Percentiles rank a stretch among this genome's conserved stretches.
These are phyloP conservation scores for Chaetomium sp. DNA, from an alignment of 2,329 filamentous ascomycete species.

Conservation along the genomic window DNA sequence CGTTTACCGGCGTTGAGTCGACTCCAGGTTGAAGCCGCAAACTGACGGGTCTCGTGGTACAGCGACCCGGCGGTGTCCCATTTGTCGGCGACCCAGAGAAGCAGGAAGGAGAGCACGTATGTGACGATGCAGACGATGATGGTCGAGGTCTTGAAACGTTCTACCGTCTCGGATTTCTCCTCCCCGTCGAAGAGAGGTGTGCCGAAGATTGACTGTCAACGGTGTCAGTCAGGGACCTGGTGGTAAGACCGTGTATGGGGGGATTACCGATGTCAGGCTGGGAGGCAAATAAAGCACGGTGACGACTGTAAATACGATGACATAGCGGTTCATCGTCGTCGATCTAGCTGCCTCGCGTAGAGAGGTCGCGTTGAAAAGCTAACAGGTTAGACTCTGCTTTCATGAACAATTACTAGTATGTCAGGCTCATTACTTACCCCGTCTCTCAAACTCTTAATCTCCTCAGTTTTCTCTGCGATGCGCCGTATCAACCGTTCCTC, in stretches of 20 bases:
- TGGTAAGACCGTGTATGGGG: background rate
- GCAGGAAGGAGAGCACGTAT: conserved; percentile 13
- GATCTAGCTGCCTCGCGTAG: conserved; percentile 22
- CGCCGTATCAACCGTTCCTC: conserved; percentile 5
- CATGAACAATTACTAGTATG: background rate
- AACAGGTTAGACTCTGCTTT: background rate
- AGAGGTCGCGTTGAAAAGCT: conserved; percentile 27
- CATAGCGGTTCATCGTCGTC: conserved; percentile 23
- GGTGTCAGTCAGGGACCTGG: background rate
- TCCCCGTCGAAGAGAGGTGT: conserved; percentile 19
- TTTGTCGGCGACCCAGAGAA: conserved; percentile 15
- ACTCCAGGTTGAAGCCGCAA: background rate
- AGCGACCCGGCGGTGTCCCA: conserved; percentile 12
- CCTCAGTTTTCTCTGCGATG: conserved; percentile 20
- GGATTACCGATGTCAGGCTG: conserved; percentile 17
- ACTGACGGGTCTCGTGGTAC: background rate
- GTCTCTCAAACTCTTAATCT: conserved; percentile 25
- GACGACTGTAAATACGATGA: conserved; percentile 26
- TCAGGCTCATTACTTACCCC: conserved; percentile 10
- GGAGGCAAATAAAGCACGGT: conserved; percentile 22
- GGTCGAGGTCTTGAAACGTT: conserved; percentile 17
- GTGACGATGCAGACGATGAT: conserved; percentile 19
- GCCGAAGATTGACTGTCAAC: conserved; percentile 15
- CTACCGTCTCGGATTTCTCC: conserved; percentile 1
- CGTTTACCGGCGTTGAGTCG: background rate